Evolutionary conservation across 305 asterid genomes (phyloP), one percentile per base, ranked within the genome.

Genomic region (Solanum hybrid): DNA sequence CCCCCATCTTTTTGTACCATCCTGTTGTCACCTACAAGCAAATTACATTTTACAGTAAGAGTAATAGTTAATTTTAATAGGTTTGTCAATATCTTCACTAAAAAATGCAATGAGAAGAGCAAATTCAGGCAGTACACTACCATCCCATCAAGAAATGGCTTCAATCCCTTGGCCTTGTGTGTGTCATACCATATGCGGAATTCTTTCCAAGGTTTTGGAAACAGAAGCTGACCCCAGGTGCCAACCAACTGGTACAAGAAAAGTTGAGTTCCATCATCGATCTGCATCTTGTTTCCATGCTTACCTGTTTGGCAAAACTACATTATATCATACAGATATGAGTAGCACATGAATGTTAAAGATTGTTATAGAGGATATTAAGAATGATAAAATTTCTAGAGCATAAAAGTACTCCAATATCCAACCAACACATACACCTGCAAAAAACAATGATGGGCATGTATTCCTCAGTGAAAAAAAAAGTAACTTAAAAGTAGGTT

Each of bases 161-260:
- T 97, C 90, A 92, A 87, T 75, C 95, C 95, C 91, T 96, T 95
- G 56, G 97, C 93, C 91, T 97, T 96, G 90, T 95, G 97, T 2
- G 40, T 35, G 90, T 96, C 98, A 78, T 96, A 95, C 99, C 99
- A 97, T 71, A 94, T 81, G 29, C 98, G 98, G 82, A 97, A 97
- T 90, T 97, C 99, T 91, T 95, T 97, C 98, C 99, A 96, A 56
- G 97, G 98, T 90, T 93, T 92, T 13, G 99, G 99, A 93, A 97
- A 97, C 85, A 97, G 90, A 92, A 97, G 99, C 93, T 96, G 98
- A 29, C 99, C 99, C 99, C 99, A 97, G 31, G 99, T 97, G 78
- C 98, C 99, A 90, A 97, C 98, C 45, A 97, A 94, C 92, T 96
- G 99, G 91, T 96, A 97, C 92, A 97, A 91, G 93, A 97, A 96